These are phyloP conservation scores for Huntiella bhutanensis DNA, from an alignment of 2,329 filamentous ascomycete genomes.

Conservation along the genomic window DNA sequence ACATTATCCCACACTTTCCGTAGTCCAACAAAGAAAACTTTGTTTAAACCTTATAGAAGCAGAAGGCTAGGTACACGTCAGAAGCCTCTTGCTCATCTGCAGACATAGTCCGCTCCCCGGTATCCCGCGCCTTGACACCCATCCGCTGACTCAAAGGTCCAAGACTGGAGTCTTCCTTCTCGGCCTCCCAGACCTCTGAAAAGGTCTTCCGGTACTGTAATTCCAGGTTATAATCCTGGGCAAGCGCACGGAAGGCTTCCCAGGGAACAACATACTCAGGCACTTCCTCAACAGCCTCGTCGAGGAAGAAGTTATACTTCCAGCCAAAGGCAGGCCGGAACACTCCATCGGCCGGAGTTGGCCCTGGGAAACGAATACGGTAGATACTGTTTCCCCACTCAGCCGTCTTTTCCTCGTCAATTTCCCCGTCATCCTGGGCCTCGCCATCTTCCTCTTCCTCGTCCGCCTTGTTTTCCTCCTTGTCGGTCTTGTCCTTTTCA, in stretches of 20 bases:
- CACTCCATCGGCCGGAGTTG: slow-evolving; percentile 66
- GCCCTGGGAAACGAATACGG: slow-evolving; percentile 67
- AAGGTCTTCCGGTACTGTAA: slow-evolving; percentile 87
- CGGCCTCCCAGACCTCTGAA: slow-evolving; percentile 74
- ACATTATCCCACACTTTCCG: slow-evolving; percentile 10
- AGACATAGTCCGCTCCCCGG: slow-evolving; percentile 49
- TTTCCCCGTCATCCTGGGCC: slow-evolving; percentile 25
- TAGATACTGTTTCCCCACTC: slow-evolving; percentile 93
- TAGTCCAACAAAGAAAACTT: too few relatives aligned
- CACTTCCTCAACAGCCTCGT: slow-evolving; percentile 88
- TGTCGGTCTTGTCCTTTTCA: slow-evolving; percentile 18
- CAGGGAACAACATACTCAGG: slow-evolving; percentile 97
- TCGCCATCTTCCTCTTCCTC: slow-evolving; percentile 17
- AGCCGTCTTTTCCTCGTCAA: slow-evolving; percentile 45
- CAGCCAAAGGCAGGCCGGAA: slow-evolving; percentile 92
- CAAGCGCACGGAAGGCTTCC: slow-evolving; percentile 89
- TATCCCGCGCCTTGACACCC: slow-evolving; percentile 61
- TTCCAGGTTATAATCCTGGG: slow-evolving; percentile 92
- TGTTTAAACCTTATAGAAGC: slow-evolving; percentile 76
- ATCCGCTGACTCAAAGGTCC: slow-evolving; percentile 86
- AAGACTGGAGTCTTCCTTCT: slow-evolving; percentile 67
- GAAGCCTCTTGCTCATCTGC: slow-evolving; percentile 85
- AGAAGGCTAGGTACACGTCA: slow-evolving; percentile 83
- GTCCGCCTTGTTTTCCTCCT: slow-evolving; percentile 20
- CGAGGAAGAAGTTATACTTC: slow-evolving; percentile 94